These are phyloP conservation scores for Poterioochromonas sp. DNA, from an alignment of 352 stramenopile species.

Conservation along the genomic window DNA sequence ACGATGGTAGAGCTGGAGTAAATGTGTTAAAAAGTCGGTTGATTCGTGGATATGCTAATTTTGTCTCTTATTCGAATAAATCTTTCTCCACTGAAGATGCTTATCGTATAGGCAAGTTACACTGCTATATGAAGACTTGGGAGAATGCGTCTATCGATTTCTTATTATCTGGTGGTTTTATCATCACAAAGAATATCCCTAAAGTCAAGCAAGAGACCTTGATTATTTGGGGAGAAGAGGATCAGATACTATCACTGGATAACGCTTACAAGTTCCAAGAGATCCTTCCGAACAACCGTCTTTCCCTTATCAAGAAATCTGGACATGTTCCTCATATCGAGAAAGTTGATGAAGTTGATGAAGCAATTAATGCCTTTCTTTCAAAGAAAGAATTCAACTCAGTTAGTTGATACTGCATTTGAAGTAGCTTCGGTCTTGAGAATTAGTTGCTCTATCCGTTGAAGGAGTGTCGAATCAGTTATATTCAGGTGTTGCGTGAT, in stretches of 20 bases:
- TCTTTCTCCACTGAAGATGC: slow-evolving; percentile 57
- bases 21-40: slow-evolving; percentile 55
- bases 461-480: too few relatives aligned
- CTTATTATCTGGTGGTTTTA: slow-evolving; percentile 56
- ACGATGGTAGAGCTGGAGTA: slow-evolving; percentile 46
- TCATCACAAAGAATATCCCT: slow-evolving; percentile 45
- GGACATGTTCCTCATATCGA: slow-evolving; percentile 70
- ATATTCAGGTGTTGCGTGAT: too few relatives aligned
- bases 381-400: background rate
- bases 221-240: slow-evolving; percentile 61
- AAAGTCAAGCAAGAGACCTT: slow-evolving; percentile 46
- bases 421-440: too few relatives aligned
- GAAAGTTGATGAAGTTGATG: slow-evolving; percentile 45
- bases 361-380: background rate
- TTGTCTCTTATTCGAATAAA: slow-evolving; percentile 57
- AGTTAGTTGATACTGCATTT: too few relatives aligned
- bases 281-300: slow-evolving; percentile 36
- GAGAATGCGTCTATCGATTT: slow-evolving; percentile 54
- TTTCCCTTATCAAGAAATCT: slow-evolving; percentile 64
- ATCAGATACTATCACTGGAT: slow-evolving; percentile 57
- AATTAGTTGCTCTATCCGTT: too few relatives aligned
- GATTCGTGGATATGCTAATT: slow-evolving; percentile 52
- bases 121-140: slow-evolving; percentile 55
- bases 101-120: slow-evolving; percentile 52
- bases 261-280: slow-evolving; percentile 45